Base-by-base conservation (phyloP, 805 yeast species). In the Yarrowia osloensis region DNA sequence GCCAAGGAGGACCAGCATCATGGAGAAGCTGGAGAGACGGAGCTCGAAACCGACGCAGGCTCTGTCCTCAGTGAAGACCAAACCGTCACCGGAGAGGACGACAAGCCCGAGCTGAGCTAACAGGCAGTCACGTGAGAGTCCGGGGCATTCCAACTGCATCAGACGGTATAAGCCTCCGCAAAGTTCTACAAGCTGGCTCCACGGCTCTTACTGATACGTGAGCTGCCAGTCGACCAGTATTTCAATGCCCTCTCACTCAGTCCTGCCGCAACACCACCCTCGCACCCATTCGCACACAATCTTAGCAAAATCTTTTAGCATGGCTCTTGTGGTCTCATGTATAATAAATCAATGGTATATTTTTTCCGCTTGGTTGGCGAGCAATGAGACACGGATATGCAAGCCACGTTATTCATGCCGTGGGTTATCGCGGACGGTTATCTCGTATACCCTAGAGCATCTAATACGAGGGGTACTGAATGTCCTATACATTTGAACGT, bases 251-350 rank as follows among this genome's bases (percentile, higher is more conserved):
- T n/a, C n/a, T n/a, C n/a, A n/a, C n/a, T n/a, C n/a, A n/a, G n/a
- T n/a, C 21, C 46, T 40, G 8, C 26, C 5, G 26, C 26, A 40
- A 42, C 17, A 22, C 46, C 46, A 11, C 21, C 24, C 42, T 11
- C 24, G 9, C 47, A 42, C 29, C 29, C 15, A 7, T 40, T 12
- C 47, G 29, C 54, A 28, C 54, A 49, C 50, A 17, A 44, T 47
- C 28, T 49, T 33, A 24, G 57, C 61, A 54, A 35, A 54, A 35
- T 35, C 61, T 33, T 19, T 37, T 52, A 35, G 61, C 61, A 54
- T 54, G 61, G 24, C 61, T 24, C 35, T 54, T 35, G 44, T 37
- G 33, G 61, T 54, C 61, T 35, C 44, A 54, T 54, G 61, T 54
- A 54, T 54, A 54, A 35, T 54, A 54, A 54, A 54, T 54, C 22